phyloP scores from a whole-genome alignment of 1,139 yeast genomes.

The Hemisphaericaspora lyxosophila region DNA sequence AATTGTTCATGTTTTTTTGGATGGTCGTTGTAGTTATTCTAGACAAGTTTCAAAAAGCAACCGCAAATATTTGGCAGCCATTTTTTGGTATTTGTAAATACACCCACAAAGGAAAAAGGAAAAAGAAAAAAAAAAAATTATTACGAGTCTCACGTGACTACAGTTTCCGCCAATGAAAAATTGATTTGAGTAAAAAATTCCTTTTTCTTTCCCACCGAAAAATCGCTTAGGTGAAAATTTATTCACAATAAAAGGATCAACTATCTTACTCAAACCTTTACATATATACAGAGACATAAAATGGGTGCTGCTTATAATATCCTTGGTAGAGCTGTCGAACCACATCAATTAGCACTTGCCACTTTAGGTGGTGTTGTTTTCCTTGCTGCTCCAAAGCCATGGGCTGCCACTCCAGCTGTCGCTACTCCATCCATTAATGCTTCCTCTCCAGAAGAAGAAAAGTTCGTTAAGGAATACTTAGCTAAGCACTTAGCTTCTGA shows the following conservation, averaged over 20 bases:
- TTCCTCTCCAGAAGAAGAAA: conserved; percentile 83
- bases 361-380: conserved; percentile 65
- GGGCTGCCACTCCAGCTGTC: conserved; percentile 55
- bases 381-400: conserved; percentile 68
- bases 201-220: background rate
- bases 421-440: conserved; percentile 72
- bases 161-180: background rate
- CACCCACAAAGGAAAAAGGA: too few species aligned
- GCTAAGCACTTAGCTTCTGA: conserved; percentile 34
- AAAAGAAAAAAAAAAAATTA: too few species aligned
- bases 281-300: conserved; percentile 8
- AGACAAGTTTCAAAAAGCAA: too few species aligned
- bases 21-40: too few species aligned
- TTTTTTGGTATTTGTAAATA: background rate
- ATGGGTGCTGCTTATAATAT: conserved; percentile 85
- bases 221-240: background rate
- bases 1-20: conserved; percentile 10
- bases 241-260: background rate
- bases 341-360: conserved; percentile 71
- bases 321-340: conserved; percentile 71
- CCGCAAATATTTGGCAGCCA: background rate
- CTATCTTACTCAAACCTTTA: background rate
- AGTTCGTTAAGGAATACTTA: conserved; percentile 54
- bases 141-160: background rate
- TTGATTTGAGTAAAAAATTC: background rate